A percentile compares a stretch with the other conserved stretches of the same genome.
Evolutionary conservation across 129 eudicot species (phyloP).

Genomic region (Deinandra increscens): DNA sequence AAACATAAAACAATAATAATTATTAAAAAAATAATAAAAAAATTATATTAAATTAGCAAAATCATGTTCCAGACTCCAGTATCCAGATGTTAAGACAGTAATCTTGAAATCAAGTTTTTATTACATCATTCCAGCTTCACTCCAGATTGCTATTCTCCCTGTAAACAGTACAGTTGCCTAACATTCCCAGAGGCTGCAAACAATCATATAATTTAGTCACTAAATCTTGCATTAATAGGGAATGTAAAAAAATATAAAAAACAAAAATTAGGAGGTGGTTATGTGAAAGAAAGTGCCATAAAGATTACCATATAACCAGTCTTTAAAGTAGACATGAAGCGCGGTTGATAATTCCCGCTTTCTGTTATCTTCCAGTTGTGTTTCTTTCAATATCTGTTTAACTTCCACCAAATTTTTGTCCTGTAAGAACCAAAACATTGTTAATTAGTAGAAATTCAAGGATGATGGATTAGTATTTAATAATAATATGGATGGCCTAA

Average conservation of each 20-base stretch:
- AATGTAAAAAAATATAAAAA: not conserved
- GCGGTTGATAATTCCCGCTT: slow-evolving; percentile 81
- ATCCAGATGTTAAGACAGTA: slow-evolving; percentile 28
- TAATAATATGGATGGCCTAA: not conserved
- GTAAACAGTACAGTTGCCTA: slow-evolving; percentile 88
- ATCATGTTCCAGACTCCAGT: slow-evolving; percentile 9
- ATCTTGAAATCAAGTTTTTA: slow-evolving; percentile 16
- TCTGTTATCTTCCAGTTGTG: slow-evolving; percentile 78
- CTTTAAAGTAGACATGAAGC: slow-evolving; percentile 86
- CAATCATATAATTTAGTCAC: not conserved
- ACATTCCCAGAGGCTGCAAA: slow-evolving; percentile 91
- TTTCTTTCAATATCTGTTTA: slow-evolving; percentile 71
- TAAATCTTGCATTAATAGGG: slow-evolving; percentile 4
- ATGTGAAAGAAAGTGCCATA: slow-evolving; percentile 8
- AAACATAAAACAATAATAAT: slow-evolving; percentile 8
- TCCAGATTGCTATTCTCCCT: slow-evolving; percentile 54
- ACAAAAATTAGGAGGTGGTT: not conserved
- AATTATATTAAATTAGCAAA: slow-evolving; percentile 33
- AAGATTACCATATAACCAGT: slow-evolving; percentile 89
- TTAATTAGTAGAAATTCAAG: not conserved
- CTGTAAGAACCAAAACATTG: slow-evolving; percentile 39
- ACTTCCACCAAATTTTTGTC: slow-evolving; percentile 72
- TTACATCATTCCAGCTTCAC: slow-evolving; percentile 18
- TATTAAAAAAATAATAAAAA: slow-evolving; percentile 12
- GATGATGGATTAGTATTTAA: not conserved